Evolutionary conservation across 208 protist species (phyloP).

Genomic region (Entamoeba invadens): DNA sequence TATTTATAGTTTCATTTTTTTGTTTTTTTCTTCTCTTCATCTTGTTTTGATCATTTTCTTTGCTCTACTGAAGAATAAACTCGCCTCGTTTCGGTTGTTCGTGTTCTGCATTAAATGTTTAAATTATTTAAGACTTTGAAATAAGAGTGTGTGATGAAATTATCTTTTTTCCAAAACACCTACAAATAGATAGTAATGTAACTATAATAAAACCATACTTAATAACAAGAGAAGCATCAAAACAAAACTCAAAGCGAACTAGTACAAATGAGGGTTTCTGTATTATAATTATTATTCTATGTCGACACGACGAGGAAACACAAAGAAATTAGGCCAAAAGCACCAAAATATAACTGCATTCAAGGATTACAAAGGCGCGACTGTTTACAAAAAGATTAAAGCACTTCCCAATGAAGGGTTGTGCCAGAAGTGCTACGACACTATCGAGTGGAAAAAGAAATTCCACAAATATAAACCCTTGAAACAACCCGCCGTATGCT

Average conservation of each 20-base stretch:
- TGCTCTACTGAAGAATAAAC: no score
- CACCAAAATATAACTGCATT: slow-evolving; percentile 42
- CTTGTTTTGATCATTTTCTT: no score
- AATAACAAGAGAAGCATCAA: no score
- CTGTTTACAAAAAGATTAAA: slow-evolving; percentile 43
- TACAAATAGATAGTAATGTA: no score
- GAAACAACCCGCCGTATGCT: slow-evolving; percentile 38
- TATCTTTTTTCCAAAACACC: no score
- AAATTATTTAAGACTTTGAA: no score
- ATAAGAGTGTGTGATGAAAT: no score
- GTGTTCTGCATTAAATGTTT: no score
- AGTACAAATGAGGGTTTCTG: not conserved
- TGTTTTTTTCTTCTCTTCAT: no score
- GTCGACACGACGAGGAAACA: not conserved
- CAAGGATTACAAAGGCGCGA: slow-evolving; percentile 48
- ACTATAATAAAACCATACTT: no score
- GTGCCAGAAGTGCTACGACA: slow-evolving; percentile 43
- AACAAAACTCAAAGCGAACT: not conserved
- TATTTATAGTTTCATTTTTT: no score
- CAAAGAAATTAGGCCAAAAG: not conserved
- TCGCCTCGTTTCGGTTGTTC: no score
- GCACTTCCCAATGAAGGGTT: slow-evolving; percentile 44
- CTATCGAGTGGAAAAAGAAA: slow-evolving; percentile 53
- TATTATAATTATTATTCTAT: not conserved
- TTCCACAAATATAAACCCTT: slow-evolving; percentile 57